These are phyloP conservation scores for Yamadazyma triangularis DNA, from an alignment of 1,139 yeast genomes.

Conservation along the genomic window DNA sequence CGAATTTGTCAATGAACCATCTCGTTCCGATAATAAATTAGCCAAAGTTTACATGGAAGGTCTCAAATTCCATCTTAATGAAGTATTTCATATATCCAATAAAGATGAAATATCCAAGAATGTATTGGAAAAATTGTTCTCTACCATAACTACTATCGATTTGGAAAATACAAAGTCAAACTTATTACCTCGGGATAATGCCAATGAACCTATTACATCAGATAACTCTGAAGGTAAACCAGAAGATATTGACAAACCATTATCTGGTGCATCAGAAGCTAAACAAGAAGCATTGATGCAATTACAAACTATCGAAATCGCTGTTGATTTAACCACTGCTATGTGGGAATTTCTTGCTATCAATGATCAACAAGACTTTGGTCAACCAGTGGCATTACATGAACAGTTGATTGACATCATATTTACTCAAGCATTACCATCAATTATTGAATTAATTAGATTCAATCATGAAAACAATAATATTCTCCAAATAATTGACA, in stretches of 20 bases:
- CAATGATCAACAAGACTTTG: constrained; percentile 17
- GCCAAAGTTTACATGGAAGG: constrained; percentile 56
- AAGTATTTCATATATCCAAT: constrained; percentile 24
- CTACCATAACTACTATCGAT: constrained; percentile 35
- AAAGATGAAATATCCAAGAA: constrained; percentile 18
- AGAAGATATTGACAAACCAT: constrained; percentile 21
- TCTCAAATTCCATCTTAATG: constrained; percentile 55
- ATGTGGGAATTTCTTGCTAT: constrained; percentile 55
- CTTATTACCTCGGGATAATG: constrained; percentile 32
- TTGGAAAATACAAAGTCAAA: constrained; percentile 32
- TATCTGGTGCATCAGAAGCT: constrained; percentile 26
- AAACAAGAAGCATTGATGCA: constrained; percentile 46
- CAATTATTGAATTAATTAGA: constrained; percentile 33
- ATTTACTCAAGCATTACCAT: constrained; percentile 33
- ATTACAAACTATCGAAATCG: constrained; percentile 61
- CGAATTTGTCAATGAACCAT: constrained; percentile 8
- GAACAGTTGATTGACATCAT: constrained; percentile 22
- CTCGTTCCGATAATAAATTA: constrained; percentile 31
- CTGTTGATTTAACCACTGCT: constrained; percentile 73
- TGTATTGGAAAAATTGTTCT: constrained; percentile 22
- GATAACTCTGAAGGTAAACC: constrained; percentile 25
- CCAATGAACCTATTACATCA: constrained; percentile 26
- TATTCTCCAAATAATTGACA: constrained; percentile 38
- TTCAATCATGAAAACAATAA: constrained; percentile 24
- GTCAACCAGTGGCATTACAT: constrained; percentile 18